Conservation (phyloP, 75 land plant species). For the Cryptomeria japonica region DNA sequence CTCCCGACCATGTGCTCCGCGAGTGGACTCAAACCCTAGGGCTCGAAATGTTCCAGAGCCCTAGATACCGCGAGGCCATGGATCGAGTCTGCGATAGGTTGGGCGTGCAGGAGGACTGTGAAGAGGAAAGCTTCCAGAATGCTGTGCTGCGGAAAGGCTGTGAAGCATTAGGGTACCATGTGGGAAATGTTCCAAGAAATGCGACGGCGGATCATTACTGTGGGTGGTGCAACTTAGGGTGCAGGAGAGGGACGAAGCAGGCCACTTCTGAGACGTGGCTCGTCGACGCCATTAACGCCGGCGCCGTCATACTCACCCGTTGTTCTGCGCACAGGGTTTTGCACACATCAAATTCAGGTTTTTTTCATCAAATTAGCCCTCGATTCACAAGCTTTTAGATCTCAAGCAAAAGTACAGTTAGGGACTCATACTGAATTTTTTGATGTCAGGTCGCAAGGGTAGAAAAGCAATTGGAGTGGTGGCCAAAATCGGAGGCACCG, state of each 20-base stretch:
- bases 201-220: slow-evolving; percentile 61
- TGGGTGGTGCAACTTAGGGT: slow-evolving; percentile 72
- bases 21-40: slow-evolving; percentile 28
- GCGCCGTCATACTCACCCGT: slow-evolving; percentile 60
- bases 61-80: slow-evolving; percentile 27
- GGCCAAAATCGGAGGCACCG: slow-evolving; percentile 16
- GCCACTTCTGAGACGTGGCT: slow-evolving; percentile 82
- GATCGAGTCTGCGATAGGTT: slow-evolving; percentile 22
- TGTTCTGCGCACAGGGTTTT: slow-evolving; percentile 62
- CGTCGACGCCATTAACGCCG: slow-evolving; percentile 63
- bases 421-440: not conserved
- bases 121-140: slow-evolving; percentile 29
- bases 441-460: not conserved
- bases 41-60: slow-evolving; percentile 13
- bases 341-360: not conserved
- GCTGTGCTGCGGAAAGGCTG: slow-evolving; percentile 35
- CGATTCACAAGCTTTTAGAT: too few species aligned
- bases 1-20: slow-evolving; percentile 35
- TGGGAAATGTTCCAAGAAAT: slow-evolving; percentile 52
- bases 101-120: slow-evolving; percentile 23
- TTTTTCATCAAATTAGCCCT: not conserved
- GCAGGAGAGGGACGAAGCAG: slow-evolving; percentile 63
- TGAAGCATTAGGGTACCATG: slow-evolving; percentile 29
- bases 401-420: too few species aligned
- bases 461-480: slow-evolving; percentile 13